Base-by-base conservation (phyloP, 129 eudicot species). In the Saposhnikovia divaricata region DNA sequence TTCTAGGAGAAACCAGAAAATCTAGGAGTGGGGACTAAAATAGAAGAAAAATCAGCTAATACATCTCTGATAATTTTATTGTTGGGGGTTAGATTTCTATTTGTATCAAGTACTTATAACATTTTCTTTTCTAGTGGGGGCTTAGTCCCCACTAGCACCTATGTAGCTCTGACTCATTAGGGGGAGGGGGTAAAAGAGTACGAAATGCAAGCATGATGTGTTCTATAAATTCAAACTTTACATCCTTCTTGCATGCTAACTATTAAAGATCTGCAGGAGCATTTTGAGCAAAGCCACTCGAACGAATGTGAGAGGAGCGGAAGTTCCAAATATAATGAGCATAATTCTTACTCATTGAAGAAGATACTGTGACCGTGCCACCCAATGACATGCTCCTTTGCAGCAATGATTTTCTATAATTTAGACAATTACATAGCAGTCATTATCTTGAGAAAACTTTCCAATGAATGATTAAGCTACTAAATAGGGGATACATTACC, bases 311-410 rank as follows among this genome's bases (percentile, higher is more conserved):
- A 51, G 59, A 51, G 23, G n/a, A 51, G 23, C n/a, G 23, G 5
- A 50, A 51, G n/a, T 51, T 51, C 59, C 0, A 28, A 66, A 13
- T 0, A 28, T 7, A 1, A 66, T 9, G 6, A 31, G 39, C 39
- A n/a, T 11, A 16, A 75, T 78, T 83, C 96, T 95, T 90, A 95
- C 96, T 92, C 97, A n/a, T 86, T 92, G 45, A 94, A 92, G 84
- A 94, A 92, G 84, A 94, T 86, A 55, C 89, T 84, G 42, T 95
- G 98, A 83, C 97, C 92, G 82, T 95, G 89, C 98, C 96, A 92
- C 61, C 98, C 98, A 55, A 95, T 92, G 55, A 95, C 96, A 85
- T 95, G 97, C 82, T 95, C 94, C 91, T 95, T 95, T 38, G 97
- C 98, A 92, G 94, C 82, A 80, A 86, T 13, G 79, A 72, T 34